phyloP scores from a whole-genome alignment of 257 asterid species.

The Sherardia arvensis region DNA sequence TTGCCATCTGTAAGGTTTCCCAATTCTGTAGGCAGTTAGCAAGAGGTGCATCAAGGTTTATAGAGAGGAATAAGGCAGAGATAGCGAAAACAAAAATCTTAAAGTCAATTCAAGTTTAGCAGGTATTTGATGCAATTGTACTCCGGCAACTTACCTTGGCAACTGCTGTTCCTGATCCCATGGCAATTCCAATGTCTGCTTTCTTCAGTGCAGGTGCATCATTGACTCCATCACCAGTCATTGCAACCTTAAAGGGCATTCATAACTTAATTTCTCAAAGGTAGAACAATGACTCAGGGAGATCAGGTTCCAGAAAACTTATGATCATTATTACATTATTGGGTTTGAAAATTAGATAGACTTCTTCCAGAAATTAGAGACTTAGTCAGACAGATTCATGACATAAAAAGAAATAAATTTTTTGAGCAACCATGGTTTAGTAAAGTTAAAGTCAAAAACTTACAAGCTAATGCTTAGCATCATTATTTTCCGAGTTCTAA shows the following conservation, averaged over 20 bases:
- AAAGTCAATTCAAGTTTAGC: not conserved
- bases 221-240: slow-evolving; percentile 99
- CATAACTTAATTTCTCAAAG: not conserved
- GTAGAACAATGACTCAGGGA: not conserved
- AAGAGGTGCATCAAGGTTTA: not conserved
- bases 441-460: not conserved
- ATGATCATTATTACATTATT: not conserved
- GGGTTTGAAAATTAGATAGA: not conserved
- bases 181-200: slow-evolving; percentile 97
- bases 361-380: not conserved
- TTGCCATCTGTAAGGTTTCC: not conserved
- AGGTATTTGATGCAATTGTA: not conserved
- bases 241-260: slow-evolving; percentile 64
- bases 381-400: not conserved
- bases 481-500: not conserved
- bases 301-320: not conserved
- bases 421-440: not conserved
- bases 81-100: not conserved
- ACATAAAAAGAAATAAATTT: not conserved
- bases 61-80: not conserved
- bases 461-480: not conserved
- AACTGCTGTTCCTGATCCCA: slow-evolving; percentile 99
- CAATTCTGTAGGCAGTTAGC: not conserved
- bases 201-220: slow-evolving; percentile 99
- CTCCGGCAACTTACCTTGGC: slow-evolving; percentile 57